These are phyloP conservation scores for Leccinum ambiguum DNA, from an alignment of 1,284 basidiomycete genomes.

Conservation along the genomic window DNA sequence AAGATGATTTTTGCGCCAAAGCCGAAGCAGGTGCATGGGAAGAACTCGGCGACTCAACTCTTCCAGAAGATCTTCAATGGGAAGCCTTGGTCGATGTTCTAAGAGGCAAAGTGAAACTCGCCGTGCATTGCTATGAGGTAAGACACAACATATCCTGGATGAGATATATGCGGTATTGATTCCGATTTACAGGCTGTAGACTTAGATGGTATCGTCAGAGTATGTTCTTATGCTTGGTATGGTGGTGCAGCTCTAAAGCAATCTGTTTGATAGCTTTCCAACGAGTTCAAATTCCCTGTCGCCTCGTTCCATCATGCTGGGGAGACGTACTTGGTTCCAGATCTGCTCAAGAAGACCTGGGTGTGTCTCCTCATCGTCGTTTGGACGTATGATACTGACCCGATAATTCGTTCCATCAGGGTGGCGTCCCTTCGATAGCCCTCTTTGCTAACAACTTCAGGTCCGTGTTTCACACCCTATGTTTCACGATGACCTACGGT, in stretches of 20 bases:
- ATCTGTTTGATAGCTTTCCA: slow-evolving; percentile 49
- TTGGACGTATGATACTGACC: slow-evolving; percentile 16
- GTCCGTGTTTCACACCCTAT: slow-evolving; percentile 21
- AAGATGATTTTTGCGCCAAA: slow-evolving; percentile 58
- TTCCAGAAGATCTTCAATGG: slow-evolving; percentile 61
- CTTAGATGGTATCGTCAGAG: slow-evolving; percentile 51
- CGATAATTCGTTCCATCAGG: slow-evolving; percentile 22
- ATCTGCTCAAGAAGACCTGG: slow-evolving; percentile 63
- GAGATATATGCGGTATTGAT: background rate
- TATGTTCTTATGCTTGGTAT: slow-evolving; percentile 22
- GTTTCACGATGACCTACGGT: background rate
- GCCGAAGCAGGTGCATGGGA: slow-evolving; percentile 48
- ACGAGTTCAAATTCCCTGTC: slow-evolving; percentile 74
- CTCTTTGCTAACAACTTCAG: slow-evolving; percentile 65
- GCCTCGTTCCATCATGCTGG: slow-evolving; percentile 76
- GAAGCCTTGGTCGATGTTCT: slow-evolving; percentile 70
- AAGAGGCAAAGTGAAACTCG: slow-evolving; percentile 51
- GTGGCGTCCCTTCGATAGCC: slow-evolving; percentile 54
- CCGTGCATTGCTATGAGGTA: slow-evolving; percentile 56
- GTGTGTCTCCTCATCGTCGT: slow-evolving; percentile 19
- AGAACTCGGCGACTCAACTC: slow-evolving; percentile 38
- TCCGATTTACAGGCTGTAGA: slow-evolving; percentile 41
- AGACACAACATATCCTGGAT: background rate
- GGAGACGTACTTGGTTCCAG: slow-evolving; percentile 76
- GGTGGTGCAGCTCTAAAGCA: slow-evolving; percentile 21